Evolutionary conservation across 495 filamentous ascomycete species (phyloP), one percentile per base, ranked within the genome.

Genomic region (Darksidea phi): DNA sequence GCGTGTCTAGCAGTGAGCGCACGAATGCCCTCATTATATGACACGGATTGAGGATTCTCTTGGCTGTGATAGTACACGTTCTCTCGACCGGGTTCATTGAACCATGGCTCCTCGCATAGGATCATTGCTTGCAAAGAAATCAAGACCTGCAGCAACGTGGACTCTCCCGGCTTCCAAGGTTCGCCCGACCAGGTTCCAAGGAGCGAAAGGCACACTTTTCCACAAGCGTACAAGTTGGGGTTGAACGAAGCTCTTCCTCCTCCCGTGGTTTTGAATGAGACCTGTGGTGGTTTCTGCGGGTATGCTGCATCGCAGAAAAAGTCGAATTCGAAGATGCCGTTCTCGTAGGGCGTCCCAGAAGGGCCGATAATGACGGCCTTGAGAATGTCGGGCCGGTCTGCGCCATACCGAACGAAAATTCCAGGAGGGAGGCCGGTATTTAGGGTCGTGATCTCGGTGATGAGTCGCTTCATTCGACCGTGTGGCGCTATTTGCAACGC

Each of bases 61-160:
- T 48, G 46, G 11, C 72, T 63, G 37, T 74, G 59, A 4, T 59
- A 25, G 6, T 28, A 15, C 3, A 42, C 28, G n/a, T n/a, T n/a
- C 55, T 81, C 77, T 25, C 69, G 67, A 12, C 79, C 77, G 0
- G 84, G 83, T 60, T 86, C 80, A 68, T 86, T 86, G 73, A 78
- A 79, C 71, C 75, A 80, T 2, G 84, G 84, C 24, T 80, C 54
- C 3, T 78, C 79, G 53, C 76, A 79, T 53, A 87, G 76, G 37
- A 87, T 77, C 82, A 87, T 84, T 26, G 78, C 75, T 65, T 86
- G 84, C 50, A 87, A 79, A 41, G 77, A 82, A 11, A 86, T 74
- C n/a, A 87, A 72, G 20, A 86, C 71, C 54, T 84, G 80, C 7
- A 85, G 73, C 25, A 87, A 68, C 1, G 82, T 86, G 17, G 79